Evolutionary conservation across 129 eudicot species (phyloP), one percentile per base, ranked within the genome.

Genomic region (Flaveria ramosissima): DNA sequence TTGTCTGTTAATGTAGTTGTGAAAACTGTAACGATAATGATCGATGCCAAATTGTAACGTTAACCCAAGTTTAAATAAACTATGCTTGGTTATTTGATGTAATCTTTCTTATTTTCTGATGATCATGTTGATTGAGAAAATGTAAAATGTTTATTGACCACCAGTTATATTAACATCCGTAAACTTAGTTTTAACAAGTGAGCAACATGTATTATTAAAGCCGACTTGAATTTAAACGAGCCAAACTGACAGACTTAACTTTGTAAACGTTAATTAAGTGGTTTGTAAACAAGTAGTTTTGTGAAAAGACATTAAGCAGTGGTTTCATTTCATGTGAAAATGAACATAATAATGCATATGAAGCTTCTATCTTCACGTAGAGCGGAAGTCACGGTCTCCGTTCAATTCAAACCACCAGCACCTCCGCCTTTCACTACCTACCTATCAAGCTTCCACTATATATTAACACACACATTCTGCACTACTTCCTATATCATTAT

Each of bases 391-490:
- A 7, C 71, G 86, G 72, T 46, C 52, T 67, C 41, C 68, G 51
- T 64, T 83, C 68, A 10, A 23, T 46, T 83, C 57, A 78, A 82
- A 77, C 71, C 21, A 66, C 13, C 79, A 23, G 52, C 51, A 30
- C 2, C 1, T 80, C 85, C 83, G 82, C 73, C 68, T 80, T 81
- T 78, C 67, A 51, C 62, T 70, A 27, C 73, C 45, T 57, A 32
- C 81, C 79, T 20, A 32, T 42, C 23, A 75, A 52, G 26, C 30
- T 69, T 19, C 15, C 50, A 30, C 71, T 47, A 63, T 61, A 77
- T 73, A 6, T 77, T n/a, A n/a, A 57, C 43, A 17, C 20, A 32
- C 9, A 16, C 50, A 70, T 16, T 76, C 42, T 16, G 7, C 59
- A 81, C 23, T 73, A 68, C 2, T 47, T 50, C 36, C 23, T 47